phyloP scores from a whole-genome alignment of 768 basidiomycete genomes.

The Pholiota conissans region DNA sequence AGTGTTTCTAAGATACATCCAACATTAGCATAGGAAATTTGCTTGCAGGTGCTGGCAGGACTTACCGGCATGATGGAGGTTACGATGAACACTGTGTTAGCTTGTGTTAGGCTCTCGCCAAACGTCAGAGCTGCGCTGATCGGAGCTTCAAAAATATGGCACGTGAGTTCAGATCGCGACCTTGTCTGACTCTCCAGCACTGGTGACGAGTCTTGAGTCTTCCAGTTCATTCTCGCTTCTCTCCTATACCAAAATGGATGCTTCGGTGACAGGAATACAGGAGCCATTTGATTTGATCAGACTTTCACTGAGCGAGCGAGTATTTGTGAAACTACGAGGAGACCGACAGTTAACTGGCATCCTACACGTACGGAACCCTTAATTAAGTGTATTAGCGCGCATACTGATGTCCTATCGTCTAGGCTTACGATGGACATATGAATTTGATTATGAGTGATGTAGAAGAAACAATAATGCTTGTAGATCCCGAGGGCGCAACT shows the following conservation, averaged over 20 bases:
- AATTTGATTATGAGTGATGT: constrained; percentile 97
- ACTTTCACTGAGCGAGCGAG: constrained; percentile 94
- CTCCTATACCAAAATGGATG: constrained; percentile 51
- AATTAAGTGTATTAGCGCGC: constrained; percentile 9
- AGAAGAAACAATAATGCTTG: constrained; percentile 95
- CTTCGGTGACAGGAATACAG: constrained; percentile 74
- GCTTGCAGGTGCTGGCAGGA: constrained; percentile 9
- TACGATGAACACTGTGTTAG: background rate
- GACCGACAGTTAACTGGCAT: constrained; percentile 91
- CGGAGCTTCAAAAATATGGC: constrained; percentile 28
- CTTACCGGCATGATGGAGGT: constrained; percentile 65
- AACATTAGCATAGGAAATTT: background rate
- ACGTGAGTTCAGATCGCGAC: constrained; percentile 15
- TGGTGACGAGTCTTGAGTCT: background rate
- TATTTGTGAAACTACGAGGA: constrained; percentile 95
- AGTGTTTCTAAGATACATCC: constrained; percentile 69
- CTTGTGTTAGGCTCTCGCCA: constrained; percentile 1
- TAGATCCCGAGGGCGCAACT: constrained; percentile 76
- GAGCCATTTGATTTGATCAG: constrained; percentile 98
- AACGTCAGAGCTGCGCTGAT: constrained; percentile 2
- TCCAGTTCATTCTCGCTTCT: background rate
- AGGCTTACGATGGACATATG: constrained; percentile 99
- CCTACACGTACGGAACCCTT: constrained; percentile 70
- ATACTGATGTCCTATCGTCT: constrained; percentile 13
- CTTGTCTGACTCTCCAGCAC: background rate